Percentiles rank a stretch among this genome's conserved stretches.
phyloP scores from a whole-genome alignment of 2,329 filamentous ascomycete species.

The Trichoderma atroviride region DNA sequence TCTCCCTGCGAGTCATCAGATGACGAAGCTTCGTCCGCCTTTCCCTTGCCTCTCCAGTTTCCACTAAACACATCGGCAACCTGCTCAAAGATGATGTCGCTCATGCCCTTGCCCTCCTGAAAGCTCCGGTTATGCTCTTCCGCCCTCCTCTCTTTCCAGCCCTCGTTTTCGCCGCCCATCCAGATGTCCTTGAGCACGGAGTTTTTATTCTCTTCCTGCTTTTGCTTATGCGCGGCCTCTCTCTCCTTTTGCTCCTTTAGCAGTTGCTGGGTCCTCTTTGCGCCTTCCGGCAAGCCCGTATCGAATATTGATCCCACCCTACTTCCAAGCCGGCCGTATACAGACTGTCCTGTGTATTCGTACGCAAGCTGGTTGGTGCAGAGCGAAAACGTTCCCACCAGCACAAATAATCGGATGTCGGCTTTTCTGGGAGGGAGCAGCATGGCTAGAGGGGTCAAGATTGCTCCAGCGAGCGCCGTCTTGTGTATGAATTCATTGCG shows the following conservation, averaged over 20 bases:
- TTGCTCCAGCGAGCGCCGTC: constrained; percentile 51
- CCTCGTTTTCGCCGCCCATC: constrained; percentile 60
- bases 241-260: constrained; percentile 51
- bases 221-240: constrained; percentile 38
- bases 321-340: constrained; percentile 50
- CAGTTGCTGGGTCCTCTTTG: constrained; percentile 50
- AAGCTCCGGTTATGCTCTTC: constrained; percentile 56
- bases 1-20: constrained; percentile 27
- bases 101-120: constrained; percentile 58
- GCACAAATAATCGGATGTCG: constrained; percentile 54
- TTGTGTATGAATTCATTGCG: constrained; percentile 49
- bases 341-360: constrained; percentile 59
- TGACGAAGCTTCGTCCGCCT: constrained; percentile 25
- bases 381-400: constrained; percentile 54
- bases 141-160: constrained; percentile 57
- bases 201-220: constrained; percentile 37
- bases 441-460: constrained; percentile 52
- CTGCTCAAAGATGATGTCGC: constrained; percentile 59
- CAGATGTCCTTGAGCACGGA: constrained; percentile 53
- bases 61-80: constrained; percentile 56
- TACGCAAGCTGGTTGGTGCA: constrained; percentile 58
- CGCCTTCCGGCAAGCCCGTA: constrained; percentile 60
- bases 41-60: constrained; percentile 39
- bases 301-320: constrained; percentile 51
- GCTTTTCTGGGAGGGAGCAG: constrained; percentile 55